Evolutionary conservation across 352 stramenopile species (phyloP).

Genomic region (Pythium aristosporum): DNA sequence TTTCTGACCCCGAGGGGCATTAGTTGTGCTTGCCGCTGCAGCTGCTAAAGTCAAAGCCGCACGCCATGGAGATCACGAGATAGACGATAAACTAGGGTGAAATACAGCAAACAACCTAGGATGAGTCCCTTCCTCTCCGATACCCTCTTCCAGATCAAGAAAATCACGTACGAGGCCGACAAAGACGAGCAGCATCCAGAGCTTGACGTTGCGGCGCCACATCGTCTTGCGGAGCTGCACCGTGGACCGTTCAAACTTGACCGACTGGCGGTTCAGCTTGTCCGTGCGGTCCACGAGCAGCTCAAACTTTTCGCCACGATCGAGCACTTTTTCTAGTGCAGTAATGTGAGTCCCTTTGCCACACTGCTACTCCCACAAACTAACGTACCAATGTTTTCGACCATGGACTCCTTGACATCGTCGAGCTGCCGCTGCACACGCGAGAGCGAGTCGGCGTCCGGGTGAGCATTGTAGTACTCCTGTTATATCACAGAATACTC

Average conservation of each 20-base stretch:
- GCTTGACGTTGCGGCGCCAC: conserved; percentile 89
- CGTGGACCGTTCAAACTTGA: conserved; percentile 94
- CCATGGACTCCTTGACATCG: conserved; percentile 98
- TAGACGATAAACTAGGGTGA: conserved; percentile 68
- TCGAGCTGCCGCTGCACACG: conserved; percentile 96
- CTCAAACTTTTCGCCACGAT: conserved; percentile 99
- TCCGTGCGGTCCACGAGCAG: conserved; percentile 91
- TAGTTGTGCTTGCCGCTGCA: conserved; percentile 62
- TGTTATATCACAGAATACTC: conserved; percentile 15
- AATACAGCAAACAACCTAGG: background rate
- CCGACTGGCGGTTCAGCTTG: conserved; percentile 96
- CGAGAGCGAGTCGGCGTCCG: conserved; percentile 91
- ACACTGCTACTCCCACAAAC: background rate
- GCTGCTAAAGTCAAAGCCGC: conserved; percentile 78
- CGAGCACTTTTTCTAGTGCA: conserved; percentile 94
- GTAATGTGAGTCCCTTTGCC: background rate
- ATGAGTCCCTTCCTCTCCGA: background rate
- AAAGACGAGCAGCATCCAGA: conserved; percentile 76
- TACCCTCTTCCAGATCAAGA: background rate
- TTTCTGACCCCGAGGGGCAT: conserved; percentile 51
- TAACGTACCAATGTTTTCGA: conserved; percentile 95
- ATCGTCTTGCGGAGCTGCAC: conserved; percentile 87
- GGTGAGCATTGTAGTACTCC: conserved; percentile 86
- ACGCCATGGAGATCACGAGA: conserved; percentile 86
- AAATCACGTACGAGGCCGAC: conserved; percentile 53